Conservation (phyloP, 352 stramenopile species). For the Aphanomyces stellatus region DNA sequence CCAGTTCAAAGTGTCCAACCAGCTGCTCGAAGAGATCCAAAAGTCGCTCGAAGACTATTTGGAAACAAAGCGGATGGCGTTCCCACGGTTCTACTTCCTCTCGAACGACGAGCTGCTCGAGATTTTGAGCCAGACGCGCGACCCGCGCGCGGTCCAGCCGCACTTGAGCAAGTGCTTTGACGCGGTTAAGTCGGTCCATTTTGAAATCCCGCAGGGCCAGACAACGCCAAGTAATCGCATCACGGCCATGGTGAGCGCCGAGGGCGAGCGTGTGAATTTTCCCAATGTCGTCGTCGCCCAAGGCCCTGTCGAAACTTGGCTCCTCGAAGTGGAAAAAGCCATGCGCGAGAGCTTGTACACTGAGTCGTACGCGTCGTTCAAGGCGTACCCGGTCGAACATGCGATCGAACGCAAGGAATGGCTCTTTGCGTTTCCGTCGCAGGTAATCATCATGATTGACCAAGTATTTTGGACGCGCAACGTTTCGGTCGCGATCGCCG, state of each 20-base stretch:
- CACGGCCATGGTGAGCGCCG: constrained; percentile 75
- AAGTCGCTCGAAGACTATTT: constrained; percentile 89
- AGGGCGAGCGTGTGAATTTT: constrained; percentile 82
- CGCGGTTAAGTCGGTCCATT: constrained; percentile 88
- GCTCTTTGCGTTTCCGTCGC: constrained; percentile 84
- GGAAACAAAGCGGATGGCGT: constrained; percentile 88
- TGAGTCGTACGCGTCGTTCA: constrained; percentile 72
- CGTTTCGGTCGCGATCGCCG: constrained; percentile 66
- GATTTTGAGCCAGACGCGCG: constrained; percentile 85
- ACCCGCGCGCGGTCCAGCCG: constrained; percentile 83
- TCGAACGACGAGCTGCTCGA: constrained; percentile 90
- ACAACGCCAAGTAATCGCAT: constrained; percentile 39
- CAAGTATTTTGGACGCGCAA: constrained; percentile 89
- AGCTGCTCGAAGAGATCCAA: constrained; percentile 85
- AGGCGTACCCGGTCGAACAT: constrained; percentile 80
- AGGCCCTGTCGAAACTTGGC: constrained; percentile 81
- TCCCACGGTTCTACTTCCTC: constrained; percentile 89
- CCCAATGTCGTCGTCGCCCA: constrained; percentile 62
- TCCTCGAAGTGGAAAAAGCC: constrained; percentile 80
- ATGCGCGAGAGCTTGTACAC: constrained; percentile 84
- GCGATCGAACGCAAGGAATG: constrained; percentile 84
- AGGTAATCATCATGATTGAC: constrained; percentile 85
- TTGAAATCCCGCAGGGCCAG: constrained; percentile 38
- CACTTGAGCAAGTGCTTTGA: constrained; percentile 90
- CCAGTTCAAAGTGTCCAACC: constrained; percentile 79